Evolutionary conservation across 306 rosid genomes (phyloP), one percentile per base, ranked within the genome.

Genomic region (Amphicarpaea edgeworthii): DNA sequence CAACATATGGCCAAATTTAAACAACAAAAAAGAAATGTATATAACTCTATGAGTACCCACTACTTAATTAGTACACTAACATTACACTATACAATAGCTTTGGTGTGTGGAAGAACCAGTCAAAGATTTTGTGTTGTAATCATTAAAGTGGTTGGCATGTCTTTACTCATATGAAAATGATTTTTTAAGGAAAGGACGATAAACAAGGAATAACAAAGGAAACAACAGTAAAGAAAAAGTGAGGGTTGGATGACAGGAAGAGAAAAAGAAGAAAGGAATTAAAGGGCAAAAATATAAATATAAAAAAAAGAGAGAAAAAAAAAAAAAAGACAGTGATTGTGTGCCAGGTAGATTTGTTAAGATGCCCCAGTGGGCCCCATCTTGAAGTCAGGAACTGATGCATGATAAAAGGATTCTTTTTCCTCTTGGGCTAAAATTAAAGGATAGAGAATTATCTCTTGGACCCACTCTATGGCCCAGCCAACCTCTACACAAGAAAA

Each of bases 51-150:
- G 40, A 34, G 40, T 34, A 34, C 40, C 40, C 40, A 34, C 40
- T 7, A 34, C 40, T 6, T 6, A 34, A 9, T 34, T n/a, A n/a
- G 4, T 28, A 34, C 40, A 19, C 14, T 37, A 65, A 24, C 16
- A 71, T 45, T 40, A 23, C 32, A 40, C 54, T 8, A 45, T 6
- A 34, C n/a, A n/a, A n/a, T 57, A 60, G 70, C 5, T 41, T 41
- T 11, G 12, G 55, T 17, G 37, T 19, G 64, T 59, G 86, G 40
- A 77, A 74, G 77, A 51, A 74, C 40, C 91, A 79, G 98, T 93
- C 98, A 93, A 90, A 87, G 96, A 90, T 91, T 85, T 86, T 82
- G 91, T 57, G 83, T 76, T 9, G 97, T 75, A 88, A 91, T 93
- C 82, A 93, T 91, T 90, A 88, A 90, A 93, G 93, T 62, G 42